These are phyloP conservation scores for Lactifluus hygrophoroides DNA, from an alignment of 768 basidiomycete species.

Conservation along the genomic window DNA sequence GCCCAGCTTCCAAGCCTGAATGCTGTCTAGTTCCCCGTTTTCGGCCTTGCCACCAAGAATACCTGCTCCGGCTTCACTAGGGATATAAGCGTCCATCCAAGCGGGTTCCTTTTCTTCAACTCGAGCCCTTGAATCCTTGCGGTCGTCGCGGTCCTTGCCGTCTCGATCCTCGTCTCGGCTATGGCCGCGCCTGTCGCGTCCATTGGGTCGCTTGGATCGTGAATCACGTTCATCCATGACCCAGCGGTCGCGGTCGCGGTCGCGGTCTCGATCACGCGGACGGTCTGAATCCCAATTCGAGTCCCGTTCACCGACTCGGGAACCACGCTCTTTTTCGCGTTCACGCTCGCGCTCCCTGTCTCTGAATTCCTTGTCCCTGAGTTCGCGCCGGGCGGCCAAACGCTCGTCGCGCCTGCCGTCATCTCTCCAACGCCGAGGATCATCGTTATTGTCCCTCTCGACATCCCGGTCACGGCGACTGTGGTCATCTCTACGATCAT, in stretches of 20 bases:
- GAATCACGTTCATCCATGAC: slow-evolving; percentile 60
- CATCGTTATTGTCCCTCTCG: slow-evolving; percentile 52
- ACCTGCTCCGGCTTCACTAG: slow-evolving; percentile 45
- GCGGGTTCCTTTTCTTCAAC: slow-evolving; percentile 79
- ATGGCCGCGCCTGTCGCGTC: slow-evolving; percentile 52
- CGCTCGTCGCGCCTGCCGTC: slow-evolving; percentile 77
- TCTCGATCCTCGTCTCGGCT: slow-evolving; percentile 39
- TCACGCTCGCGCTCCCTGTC: slow-evolving; percentile 34
- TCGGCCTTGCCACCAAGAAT: slow-evolving; percentile 53
- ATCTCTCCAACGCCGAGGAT: slow-evolving; percentile 71
- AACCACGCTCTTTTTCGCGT: slow-evolving; percentile 34
- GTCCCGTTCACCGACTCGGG: slow-evolving; percentile 29
- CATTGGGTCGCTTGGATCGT: slow-evolving; percentile 48
- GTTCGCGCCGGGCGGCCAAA: slow-evolving; percentile 49
- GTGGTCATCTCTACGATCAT: slow-evolving; percentile 34
- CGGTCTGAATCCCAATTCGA: slow-evolving; percentile 22
- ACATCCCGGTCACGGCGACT: slow-evolving; percentile 32
- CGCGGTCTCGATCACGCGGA: slow-evolving; percentile 32
- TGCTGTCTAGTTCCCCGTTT: slow-evolving; percentile 69
- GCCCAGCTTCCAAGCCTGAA: slow-evolving; percentile 82
- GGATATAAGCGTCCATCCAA: slow-evolving; percentile 88
- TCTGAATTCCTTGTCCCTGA: slow-evolving; percentile 34
- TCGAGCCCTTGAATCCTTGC: slow-evolving; percentile 44
- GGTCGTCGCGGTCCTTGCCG: slow-evolving; percentile 37
- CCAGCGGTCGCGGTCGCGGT: slow-evolving; percentile 44